These are phyloP conservation scores for Penicillium aurantiogriseum DNA, from an alignment of 2,329 filamentous ascomycete species.

Conservation along the genomic window DNA sequence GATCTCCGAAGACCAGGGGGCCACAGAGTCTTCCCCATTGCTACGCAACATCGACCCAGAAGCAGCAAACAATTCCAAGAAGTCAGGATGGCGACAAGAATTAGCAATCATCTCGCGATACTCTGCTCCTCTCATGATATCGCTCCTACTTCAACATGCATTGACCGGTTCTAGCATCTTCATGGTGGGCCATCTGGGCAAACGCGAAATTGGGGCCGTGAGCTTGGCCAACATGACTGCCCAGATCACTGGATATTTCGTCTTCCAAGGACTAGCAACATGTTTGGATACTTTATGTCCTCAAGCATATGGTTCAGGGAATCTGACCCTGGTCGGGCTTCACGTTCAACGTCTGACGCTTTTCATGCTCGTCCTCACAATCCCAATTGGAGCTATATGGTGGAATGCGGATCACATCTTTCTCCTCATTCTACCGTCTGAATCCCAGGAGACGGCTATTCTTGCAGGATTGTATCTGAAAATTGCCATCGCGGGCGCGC, in stretches of 20 bases:
- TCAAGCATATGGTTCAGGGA: slow-evolving; percentile 85
- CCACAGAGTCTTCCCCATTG: slow-evolving; percentile 7
- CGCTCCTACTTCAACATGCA: slow-evolving; percentile 74
- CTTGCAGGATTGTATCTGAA: slow-evolving; percentile 70
- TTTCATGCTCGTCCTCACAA: slow-evolving; percentile 67
- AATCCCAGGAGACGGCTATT: slow-evolving; percentile 57
- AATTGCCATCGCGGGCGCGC: slow-evolving; percentile 65
- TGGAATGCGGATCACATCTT: slow-evolving; percentile 63
- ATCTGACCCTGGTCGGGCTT: slow-evolving; percentile 77
- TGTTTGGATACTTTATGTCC: slow-evolving; percentile 85
- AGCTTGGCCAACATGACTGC: slow-evolving; percentile 70
- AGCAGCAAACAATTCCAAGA: background rate
- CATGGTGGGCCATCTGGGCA: slow-evolving; percentile 70
- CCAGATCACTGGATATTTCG: slow-evolving; percentile 70
- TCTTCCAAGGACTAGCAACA: slow-evolving; percentile 78
- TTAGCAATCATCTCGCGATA: slow-evolving; percentile 71
- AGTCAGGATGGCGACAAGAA: slow-evolving; percentile 48
- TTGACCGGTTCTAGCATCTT: slow-evolving; percentile 74
- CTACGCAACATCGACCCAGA: slow-evolving; percentile 5
- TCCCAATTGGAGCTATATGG: slow-evolving; percentile 71
- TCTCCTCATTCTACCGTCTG: slow-evolving; percentile 63
- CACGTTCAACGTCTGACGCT: slow-evolving; percentile 75
- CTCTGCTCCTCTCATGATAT: slow-evolving; percentile 65
- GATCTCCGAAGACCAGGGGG: background rate
- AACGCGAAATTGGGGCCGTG: slow-evolving; percentile 62